A percentile compares a stretch with the other conserved stretches of the same genome.
phyloP scores from a whole-genome alignment of 805 yeast genomes.

The Yamadazyma akitaensis region DNA sequence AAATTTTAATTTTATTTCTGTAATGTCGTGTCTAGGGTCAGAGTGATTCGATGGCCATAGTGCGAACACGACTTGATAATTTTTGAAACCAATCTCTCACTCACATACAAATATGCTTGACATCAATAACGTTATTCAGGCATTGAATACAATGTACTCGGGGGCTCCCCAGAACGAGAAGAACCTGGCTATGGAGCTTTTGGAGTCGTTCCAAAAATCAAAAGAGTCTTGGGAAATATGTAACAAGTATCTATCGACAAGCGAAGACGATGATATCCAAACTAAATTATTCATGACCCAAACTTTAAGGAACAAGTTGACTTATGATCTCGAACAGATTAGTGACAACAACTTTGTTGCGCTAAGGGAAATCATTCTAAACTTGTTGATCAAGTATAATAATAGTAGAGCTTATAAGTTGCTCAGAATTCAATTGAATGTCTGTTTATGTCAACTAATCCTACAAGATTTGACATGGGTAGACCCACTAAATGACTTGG shows the following conservation, averaged over 20 bases:
- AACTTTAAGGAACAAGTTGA: constrained; percentile 79
- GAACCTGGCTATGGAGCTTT: constrained; percentile 47
- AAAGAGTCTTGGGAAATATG: constrained; percentile 75
- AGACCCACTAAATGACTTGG: constrained; percentile 50
- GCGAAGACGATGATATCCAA: constrained; percentile 42
- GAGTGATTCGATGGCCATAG: not conserved
- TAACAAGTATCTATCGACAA: constrained; percentile 48
- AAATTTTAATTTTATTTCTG: not conserved
- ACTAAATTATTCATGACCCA: constrained; percentile 85
- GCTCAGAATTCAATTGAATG: constrained; percentile 77
- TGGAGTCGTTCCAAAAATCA: constrained; percentile 83
- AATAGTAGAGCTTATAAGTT: constrained; percentile 38
- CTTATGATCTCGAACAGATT: constrained; percentile 80
- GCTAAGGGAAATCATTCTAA: constrained; percentile 67
- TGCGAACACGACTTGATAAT: constrained; percentile 2
- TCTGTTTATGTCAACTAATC: constrained; percentile 78
- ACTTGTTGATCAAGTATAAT: constrained; percentile 48
- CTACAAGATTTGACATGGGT: constrained; percentile 76
- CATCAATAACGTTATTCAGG: constrained; percentile 35
- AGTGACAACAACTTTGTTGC: constrained; percentile 53
- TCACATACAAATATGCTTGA: constrained; percentile 7
- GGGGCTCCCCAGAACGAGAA: constrained; percentile 44
- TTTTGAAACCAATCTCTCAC: not conserved
- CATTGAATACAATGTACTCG: constrained; percentile 49
- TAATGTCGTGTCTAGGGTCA: not conserved